Evolutionary conservation across 129 eudicot genomes (phyloP).

Genomic region (Daucus carota): DNA sequence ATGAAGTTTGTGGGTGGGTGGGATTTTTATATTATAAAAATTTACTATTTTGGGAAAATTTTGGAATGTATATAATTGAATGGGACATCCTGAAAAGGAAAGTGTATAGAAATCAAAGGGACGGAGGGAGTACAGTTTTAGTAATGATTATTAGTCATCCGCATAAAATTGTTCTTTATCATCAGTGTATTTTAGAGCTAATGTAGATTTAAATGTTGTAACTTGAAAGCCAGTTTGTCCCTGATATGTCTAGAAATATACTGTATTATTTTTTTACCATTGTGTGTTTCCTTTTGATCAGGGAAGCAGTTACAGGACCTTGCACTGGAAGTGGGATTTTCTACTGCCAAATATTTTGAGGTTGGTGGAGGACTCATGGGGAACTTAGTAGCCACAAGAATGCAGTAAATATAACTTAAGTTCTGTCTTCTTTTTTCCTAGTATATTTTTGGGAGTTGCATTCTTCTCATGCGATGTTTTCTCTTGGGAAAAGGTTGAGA

Average conservation of each 20-base stretch:
- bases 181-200: background rate
- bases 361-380: slow-evolving; percentile 89
- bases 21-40: too few species aligned
- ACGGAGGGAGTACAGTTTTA: background rate
- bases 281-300: slow-evolving; percentile 16
- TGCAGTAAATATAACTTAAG: slow-evolving; percentile 15
- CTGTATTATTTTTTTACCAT: background rate
- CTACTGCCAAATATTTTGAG: slow-evolving; percentile 64
- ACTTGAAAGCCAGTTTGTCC: background rate
- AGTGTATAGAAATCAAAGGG: too few species aligned
- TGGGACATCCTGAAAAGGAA: too few species aligned
- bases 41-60: too few species aligned
- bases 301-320: slow-evolving; percentile 80
- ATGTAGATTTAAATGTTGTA: background rate
- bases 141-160: background rate
- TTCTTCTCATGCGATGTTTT: background rate
- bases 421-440: background rate
- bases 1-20: too few species aligned
- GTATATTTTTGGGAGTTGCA: background rate
- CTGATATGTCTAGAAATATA: background rate
- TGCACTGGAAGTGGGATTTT: slow-evolving; percentile 67
- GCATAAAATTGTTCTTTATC: background rate
- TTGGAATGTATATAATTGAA: too few species aligned
- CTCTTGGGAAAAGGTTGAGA: background rate
- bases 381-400: slow-evolving; percentile 63